These are phyloP conservation scores for Athelia sp. DNA, from an alignment of 1,284 basidiomycete species.

Conservation along the genomic window DNA sequence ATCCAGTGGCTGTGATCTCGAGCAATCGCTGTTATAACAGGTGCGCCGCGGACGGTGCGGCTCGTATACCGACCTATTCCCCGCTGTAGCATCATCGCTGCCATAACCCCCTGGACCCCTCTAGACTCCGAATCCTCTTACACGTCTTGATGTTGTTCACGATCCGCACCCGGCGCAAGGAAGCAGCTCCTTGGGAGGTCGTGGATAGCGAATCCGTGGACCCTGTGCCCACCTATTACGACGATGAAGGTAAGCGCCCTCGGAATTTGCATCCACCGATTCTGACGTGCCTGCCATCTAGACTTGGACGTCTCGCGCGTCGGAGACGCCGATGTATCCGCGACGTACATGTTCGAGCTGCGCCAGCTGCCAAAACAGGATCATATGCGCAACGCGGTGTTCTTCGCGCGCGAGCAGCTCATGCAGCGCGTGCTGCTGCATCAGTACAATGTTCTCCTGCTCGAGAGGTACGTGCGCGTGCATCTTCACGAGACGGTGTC, in stretches of 20 bases:
- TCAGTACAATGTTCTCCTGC: slow-evolving; percentile 57
- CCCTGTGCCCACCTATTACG: slow-evolving; percentile 59
- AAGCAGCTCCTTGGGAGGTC: slow-evolving; percentile 68
- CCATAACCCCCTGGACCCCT: too few relatives aligned
- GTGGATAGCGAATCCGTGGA: slow-evolving; percentile 59
- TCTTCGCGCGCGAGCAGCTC: slow-evolving; percentile 61
- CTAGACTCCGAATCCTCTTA: too few relatives aligned
- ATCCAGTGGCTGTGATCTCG: too few relatives aligned
- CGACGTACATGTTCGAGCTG: slow-evolving; percentile 62
- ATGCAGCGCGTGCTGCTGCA: slow-evolving; percentile 49
- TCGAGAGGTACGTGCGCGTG: slow-evolving; percentile 58
- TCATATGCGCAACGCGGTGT: slow-evolving; percentile 45
- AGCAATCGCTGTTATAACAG: too few relatives aligned
- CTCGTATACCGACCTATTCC: too few relatives aligned
- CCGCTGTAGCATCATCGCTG: too few relatives aligned
- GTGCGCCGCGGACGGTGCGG: too few relatives aligned
- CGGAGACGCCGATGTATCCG: slow-evolving; percentile 43
- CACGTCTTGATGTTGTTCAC: neutral
- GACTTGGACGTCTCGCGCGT: slow-evolving; percentile 57
- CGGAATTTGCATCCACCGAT: slow-evolving; percentile 4
- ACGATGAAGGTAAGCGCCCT: slow-evolving; percentile 54
- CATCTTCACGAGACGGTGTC: too few relatives aligned
- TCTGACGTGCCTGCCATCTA: slow-evolving; percentile 18
- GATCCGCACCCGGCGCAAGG: slow-evolving; percentile 33
- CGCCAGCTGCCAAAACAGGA: slow-evolving; percentile 33